phyloP scores from a whole-genome alignment of 75 land plant species.

The Pseudotsuga menziesii region DNA sequence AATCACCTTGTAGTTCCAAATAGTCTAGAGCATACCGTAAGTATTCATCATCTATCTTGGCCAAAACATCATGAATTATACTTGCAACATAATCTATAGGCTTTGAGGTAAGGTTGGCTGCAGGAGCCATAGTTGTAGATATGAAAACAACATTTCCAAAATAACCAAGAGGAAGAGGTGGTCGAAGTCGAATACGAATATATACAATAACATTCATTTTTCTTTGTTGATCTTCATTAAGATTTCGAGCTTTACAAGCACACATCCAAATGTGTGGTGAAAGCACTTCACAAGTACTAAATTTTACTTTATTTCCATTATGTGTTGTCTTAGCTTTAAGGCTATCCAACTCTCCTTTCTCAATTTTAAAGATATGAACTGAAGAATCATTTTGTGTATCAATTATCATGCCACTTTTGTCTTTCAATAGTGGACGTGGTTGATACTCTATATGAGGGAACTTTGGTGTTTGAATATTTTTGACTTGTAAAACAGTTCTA shows the following conservation, averaged over 20 bases:
- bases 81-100: conserved; percentile 14
- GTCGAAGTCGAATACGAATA: conserved; percentile 29
- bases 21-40: no score
- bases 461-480: background rate
- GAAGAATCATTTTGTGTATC: no score
- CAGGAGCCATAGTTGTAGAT: conserved; percentile 21
- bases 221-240: conserved; percentile 24
- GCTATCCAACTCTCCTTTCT: no score
- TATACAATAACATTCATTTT: conserved; percentile 45
- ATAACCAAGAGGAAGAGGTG: conserved; percentile 48
- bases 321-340: conserved; percentile 34
- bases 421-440: no score
- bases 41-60: no score
- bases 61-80: no score
- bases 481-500: background rate
- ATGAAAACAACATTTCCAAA: conserved; percentile 56
- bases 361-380: no score
- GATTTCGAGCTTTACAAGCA: conserved; percentile 33
- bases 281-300: no score
- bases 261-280: no score
- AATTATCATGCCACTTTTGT: no score
- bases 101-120: conserved; percentile 20
- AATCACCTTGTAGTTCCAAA: no score
- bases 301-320: no score
- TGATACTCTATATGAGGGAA: background rate